Evolutionary conservation across 352 stramenopile genomes (phyloP).

Genomic region (Phytophthora hybrid): DNA sequence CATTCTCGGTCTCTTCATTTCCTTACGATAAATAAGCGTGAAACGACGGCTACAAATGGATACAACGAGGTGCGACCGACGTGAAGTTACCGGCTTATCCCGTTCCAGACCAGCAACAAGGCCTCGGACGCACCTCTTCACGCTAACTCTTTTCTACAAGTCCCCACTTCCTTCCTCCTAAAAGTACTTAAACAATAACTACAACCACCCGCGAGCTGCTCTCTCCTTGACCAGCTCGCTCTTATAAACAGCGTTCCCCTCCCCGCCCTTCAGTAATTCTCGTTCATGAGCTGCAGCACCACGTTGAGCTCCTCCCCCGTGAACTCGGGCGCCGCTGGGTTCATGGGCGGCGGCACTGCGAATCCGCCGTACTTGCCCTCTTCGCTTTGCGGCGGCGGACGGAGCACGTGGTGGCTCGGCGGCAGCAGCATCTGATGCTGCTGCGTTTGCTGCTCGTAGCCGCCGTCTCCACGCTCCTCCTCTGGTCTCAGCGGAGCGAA

Average conservation of each 20-base stretch:
- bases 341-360: conserved; percentile 66
- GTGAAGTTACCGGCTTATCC: conserved; percentile 19
- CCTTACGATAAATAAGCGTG: conserved; percentile 25
- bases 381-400: conserved; percentile 59
- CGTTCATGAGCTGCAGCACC: conserved; percentile 86
- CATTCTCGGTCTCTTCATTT: conserved; percentile 11
- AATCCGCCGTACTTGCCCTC: conserved; percentile 58
- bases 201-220: conserved; percentile 2
- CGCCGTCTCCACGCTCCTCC: conserved; percentile 33
- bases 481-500: conserved; percentile 40
- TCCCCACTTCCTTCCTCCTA: conserved; percentile 1
- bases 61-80: conserved; percentile 17
- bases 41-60: conserved; percentile 7
- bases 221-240: not conserved
- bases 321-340: conserved; percentile 74
- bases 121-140: conserved; percentile 11
- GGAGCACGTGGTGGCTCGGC: conserved; percentile 59
- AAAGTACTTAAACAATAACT: conserved; percentile 37
- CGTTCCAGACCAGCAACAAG: conserved; percentile 15
- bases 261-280: conserved; percentile 50
- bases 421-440: conserved; percentile 42
- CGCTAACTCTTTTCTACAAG: conserved; percentile 31
- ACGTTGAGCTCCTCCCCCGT: conserved; percentile 81
- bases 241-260: conserved; percentile 12
- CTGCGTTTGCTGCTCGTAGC: conserved; percentile 36